Evolutionary conservation across 1,284 basidiomycete species (phyloP).

Genomic region (Apiotrichum mycotoxinovorans): DNA sequence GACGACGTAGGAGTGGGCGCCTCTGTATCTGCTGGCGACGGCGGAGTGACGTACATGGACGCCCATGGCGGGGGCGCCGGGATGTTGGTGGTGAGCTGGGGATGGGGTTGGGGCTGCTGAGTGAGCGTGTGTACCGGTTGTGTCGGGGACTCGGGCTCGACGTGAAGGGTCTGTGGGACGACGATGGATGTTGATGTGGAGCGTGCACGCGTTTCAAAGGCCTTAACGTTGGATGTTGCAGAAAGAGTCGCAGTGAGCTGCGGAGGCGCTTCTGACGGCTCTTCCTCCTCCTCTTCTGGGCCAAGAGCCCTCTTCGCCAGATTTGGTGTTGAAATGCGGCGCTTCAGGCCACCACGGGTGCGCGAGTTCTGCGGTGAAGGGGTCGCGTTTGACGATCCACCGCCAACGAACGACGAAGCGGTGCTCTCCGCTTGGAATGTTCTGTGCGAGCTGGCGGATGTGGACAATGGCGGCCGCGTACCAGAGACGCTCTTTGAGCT

Average conservation of each 20-base stretch:
- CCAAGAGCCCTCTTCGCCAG: slow-evolving; percentile 16
- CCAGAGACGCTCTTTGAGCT: slow-evolving; percentile 28
- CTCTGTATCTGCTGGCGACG: slow-evolving; percentile 15
- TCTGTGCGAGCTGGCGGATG: slow-evolving; percentile 14
- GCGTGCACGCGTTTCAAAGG: slow-evolving; percentile 35
- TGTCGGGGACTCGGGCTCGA: slow-evolving; percentile 12
- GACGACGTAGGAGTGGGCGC: neutral
- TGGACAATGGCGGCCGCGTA: slow-evolving; percentile 19
- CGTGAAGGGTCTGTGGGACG: slow-evolving; percentile 23
- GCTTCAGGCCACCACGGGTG: slow-evolving; percentile 29
- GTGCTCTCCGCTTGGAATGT: slow-evolving; percentile 1
- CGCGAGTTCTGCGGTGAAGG: neutral
- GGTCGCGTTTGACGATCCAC: neutral
- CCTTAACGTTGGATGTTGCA: slow-evolving; percentile 8
- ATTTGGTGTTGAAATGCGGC: slow-evolving; percentile 41
- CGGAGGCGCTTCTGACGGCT: slow-evolving; percentile 6
- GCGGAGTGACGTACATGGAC: slow-evolving; percentile 23
- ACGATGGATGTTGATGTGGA: slow-evolving; percentile 46
- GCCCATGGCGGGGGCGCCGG: slow-evolving; percentile 13
- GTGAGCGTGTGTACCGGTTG: slow-evolving; percentile 15
- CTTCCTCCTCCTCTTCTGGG: slow-evolving; percentile 16
- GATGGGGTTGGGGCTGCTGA: slow-evolving; percentile 6
- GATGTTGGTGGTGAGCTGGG: slow-evolving; percentile 7
- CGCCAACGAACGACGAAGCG: neutral
- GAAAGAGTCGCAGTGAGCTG: neutral